Conservation (phyloP, 2,329 filamentous ascomycete genomes). For the Pseudocercospora macadamiae region DNA sequence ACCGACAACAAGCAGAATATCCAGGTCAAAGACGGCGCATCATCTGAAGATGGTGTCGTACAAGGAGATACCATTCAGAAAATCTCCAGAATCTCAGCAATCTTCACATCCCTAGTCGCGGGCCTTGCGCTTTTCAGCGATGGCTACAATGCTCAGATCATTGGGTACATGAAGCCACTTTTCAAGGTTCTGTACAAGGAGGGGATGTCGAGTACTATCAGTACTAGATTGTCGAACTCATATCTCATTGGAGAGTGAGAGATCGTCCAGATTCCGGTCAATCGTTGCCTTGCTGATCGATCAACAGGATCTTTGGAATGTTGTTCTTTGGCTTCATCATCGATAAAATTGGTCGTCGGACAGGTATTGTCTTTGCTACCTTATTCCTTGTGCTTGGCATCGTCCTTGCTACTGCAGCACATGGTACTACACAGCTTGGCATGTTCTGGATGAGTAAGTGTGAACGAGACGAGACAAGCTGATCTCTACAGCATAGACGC, state of each 20-base stretch:
- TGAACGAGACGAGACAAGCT: too few relatives aligned
- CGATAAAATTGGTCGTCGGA: slow-evolving; percentile 55
- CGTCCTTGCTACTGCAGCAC: slow-evolving; percentile 51
- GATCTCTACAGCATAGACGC: too few relatives aligned
- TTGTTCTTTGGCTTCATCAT: slow-evolving; percentile 56
- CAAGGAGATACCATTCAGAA: slow-evolving; percentile 16
- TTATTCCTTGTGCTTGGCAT: slow-evolving; percentile 53
- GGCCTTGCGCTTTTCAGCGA: slow-evolving; percentile 45
- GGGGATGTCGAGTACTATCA: slow-evolving; percentile 48
- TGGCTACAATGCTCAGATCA: slow-evolving; percentile 46
- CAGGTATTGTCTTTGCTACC: slow-evolving; percentile 53
- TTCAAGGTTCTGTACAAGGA: slow-evolving; percentile 46
- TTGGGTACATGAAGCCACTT: slow-evolving; percentile 51
- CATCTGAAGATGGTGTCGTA: slow-evolving; percentile 9
- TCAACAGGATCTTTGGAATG: slow-evolving; percentile 54
- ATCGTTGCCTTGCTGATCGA: too few relatives aligned
- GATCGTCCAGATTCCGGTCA: too few relatives aligned
- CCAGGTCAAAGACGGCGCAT: slow-evolving; percentile 3
- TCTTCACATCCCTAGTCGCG: slow-evolving; percentile 51
- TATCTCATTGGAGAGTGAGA: slow-evolving; percentile 55
- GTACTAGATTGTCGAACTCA: slow-evolving; percentile 58
- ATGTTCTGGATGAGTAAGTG: slow-evolving; percentile 62
- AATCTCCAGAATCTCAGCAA: slow-evolving; percentile 36
- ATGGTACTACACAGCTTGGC: slow-evolving; percentile 44
- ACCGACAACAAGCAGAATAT: slow-evolving; percentile 3